Conservation (phyloP, 306 rosid species). For the Begonia loranthoides region DNA sequence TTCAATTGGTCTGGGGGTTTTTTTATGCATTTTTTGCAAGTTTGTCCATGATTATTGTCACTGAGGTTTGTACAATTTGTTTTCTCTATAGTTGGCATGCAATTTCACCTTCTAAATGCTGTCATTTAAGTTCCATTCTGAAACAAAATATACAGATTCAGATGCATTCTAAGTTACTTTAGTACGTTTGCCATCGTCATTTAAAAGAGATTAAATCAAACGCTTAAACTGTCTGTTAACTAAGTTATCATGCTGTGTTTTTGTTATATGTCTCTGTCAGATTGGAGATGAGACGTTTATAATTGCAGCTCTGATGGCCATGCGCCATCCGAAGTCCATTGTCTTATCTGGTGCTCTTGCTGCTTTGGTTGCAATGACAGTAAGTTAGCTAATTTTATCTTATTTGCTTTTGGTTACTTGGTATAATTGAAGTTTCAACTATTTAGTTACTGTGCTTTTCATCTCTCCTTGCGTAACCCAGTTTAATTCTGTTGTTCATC, state of each 20-base stretch:
- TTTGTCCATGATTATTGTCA: slow-evolving; percentile 81
- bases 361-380: slow-evolving; percentile 91
- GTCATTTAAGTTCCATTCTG: neutral
- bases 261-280: slow-evolving; percentile 29
- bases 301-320: slow-evolving; percentile 98
- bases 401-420: no score
- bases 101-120: neutral
- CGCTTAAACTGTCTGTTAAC: neutral
- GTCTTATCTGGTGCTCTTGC: slow-evolving; percentile 86
- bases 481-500: slow-evolving; percentile 21
- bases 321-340: slow-evolving; percentile 97
- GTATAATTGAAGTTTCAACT: slow-evolving; percentile 1
- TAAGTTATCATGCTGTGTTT: neutral
- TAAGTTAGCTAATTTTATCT: slow-evolving; percentile 16
- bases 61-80: slow-evolving; percentile 59
- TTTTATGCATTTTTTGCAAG: slow-evolving; percentile 85
- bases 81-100: neutral
- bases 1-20: slow-evolving; percentile 64
- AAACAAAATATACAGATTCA: neutral
- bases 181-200: neutral
- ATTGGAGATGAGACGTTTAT: slow-evolving; percentile 99
- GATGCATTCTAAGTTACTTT: neutral
- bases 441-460: slow-evolving; percentile 13
- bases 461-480: slow-evolving; percentile 6
- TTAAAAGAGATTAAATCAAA: neutral